Evolutionary conservation across 345 rosid species (phyloP).

Genomic region (Boechera stricta): DNA sequence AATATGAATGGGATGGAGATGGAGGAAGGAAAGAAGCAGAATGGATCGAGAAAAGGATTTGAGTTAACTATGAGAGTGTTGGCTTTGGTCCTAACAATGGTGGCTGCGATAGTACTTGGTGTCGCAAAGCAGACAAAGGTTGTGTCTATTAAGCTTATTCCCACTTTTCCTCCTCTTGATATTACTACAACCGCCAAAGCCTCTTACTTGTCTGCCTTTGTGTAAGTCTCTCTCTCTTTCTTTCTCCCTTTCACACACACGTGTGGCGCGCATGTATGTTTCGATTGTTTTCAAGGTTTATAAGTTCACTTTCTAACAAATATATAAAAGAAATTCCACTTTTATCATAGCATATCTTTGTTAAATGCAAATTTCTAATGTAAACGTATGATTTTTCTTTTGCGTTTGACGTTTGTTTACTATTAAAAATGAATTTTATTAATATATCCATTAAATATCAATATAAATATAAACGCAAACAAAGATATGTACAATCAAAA

Average conservation of each 20-base stretch:
- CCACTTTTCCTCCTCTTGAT: constrained; percentile 56
- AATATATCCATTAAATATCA: too few species aligned
- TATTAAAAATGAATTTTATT: too few species aligned
- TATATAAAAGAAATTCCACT: not conserved
- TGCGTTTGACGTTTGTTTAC: too few species aligned
- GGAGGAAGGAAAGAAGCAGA: constrained; percentile 26
- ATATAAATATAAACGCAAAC: too few species aligned
- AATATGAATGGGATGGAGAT: constrained; percentile 40
- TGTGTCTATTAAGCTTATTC: constrained; percentile 51
- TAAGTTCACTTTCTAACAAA: not conserved
- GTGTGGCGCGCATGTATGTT: not conserved
- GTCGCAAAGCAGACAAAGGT: constrained; percentile 55
- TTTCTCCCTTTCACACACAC: not conserved
- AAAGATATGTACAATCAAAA: too few species aligned
- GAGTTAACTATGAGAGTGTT: constrained; percentile 52
- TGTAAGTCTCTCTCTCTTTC: constrained; percentile 51
- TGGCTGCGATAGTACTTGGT: constrained; percentile 57
- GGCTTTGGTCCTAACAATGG: constrained; percentile 59
- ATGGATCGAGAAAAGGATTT: constrained; percentile 22
- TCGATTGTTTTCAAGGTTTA: not conserved
- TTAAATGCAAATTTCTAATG: not conserved
- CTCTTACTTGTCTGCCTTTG: constrained; percentile 64
- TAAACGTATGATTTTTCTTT: too few species aligned
- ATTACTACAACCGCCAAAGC: constrained; percentile 62
- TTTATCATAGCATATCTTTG: not conserved